These are phyloP conservation scores for Saturnispora diversa DNA, from an alignment of 805 yeast genomes.

Conservation along the genomic window DNA sequence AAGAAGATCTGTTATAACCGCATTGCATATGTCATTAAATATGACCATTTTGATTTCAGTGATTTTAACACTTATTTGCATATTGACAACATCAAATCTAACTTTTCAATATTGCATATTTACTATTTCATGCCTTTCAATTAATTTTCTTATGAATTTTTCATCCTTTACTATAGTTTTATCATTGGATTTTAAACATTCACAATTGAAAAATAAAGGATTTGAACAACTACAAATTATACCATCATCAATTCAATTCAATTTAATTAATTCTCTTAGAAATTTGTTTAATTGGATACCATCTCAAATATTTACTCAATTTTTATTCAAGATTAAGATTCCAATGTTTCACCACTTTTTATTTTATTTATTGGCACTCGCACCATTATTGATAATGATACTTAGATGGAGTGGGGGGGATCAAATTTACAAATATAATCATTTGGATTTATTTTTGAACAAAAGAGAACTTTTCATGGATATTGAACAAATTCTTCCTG, in stretches of 20 bases:
- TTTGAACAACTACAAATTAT: not conserved
- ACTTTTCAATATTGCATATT: slow-evolving; percentile 37
- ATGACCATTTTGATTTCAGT: slow-evolving; percentile 1
- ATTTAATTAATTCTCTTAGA: too few species aligned
- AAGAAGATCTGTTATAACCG: slow-evolving; percentile 5
- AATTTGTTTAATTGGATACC: too few species aligned
- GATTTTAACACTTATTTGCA: not conserved
- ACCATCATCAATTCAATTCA: too few species aligned
- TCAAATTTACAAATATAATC: not conserved
- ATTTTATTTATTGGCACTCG: slow-evolving; percentile 24
- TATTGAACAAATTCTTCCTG: slow-evolving; percentile 13
- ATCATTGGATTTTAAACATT: slow-evolving; percentile 56
- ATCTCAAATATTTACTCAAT: too few species aligned
- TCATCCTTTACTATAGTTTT: slow-evolving; percentile 60
- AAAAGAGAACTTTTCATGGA: slow-evolving; percentile 27
- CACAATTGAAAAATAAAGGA: slow-evolving; percentile 45
- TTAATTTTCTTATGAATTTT: slow-evolving; percentile 54
- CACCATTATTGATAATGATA: slow-evolving; percentile 26
- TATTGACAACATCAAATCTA: slow-evolving; percentile 4
- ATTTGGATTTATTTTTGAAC: slow-evolving; percentile 22
- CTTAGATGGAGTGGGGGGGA: slow-evolving; percentile 31
- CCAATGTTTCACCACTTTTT: slow-evolving; percentile 31
- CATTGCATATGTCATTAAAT: slow-evolving; percentile 8
- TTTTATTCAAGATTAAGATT: slow-evolving; percentile 30
- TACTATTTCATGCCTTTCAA: slow-evolving; percentile 38